Conservation (phyloP, 2,329 filamentous ascomycete genomes). For the Penicillium griseofulvum region DNA sequence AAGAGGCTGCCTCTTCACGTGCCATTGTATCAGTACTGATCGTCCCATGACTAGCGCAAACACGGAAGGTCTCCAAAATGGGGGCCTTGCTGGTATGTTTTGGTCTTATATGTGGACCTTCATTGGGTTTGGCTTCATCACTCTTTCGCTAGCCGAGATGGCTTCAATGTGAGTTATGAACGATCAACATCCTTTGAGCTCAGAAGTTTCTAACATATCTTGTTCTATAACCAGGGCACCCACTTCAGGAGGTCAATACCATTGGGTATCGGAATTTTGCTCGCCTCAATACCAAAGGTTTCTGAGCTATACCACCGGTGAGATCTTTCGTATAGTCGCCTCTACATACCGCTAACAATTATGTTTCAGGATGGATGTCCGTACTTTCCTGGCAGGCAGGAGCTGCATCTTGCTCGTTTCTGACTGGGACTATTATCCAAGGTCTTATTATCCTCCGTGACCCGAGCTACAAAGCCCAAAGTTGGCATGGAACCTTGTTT, state of each 20-base stretch:
- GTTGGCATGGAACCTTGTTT: constrained; percentile 52
- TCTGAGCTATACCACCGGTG: constrained; percentile 54
- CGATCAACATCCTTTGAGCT: background rate
- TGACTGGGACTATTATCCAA: constrained; percentile 51
- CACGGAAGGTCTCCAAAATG: constrained; percentile 23
- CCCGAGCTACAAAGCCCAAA: constrained; percentile 40
- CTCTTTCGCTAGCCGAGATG: constrained; percentile 63
- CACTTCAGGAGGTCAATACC: constrained; percentile 54
- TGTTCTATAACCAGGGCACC: background rate
- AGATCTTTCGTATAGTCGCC: background rate
- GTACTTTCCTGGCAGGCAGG: constrained; percentile 52
- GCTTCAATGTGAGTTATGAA: constrained; percentile 32
- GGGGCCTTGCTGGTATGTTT: constrained; percentile 22
- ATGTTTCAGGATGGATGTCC: constrained; percentile 45
- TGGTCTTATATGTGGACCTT: constrained; percentile 46
- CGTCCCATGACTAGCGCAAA: constrained; percentile 12
- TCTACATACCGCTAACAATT: background rate
- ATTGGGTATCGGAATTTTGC: constrained; percentile 57
- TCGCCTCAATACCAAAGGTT: constrained; percentile 50
- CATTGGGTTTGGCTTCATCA: constrained; percentile 66
- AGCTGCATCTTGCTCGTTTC: constrained; percentile 47
- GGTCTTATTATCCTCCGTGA: constrained; percentile 44
- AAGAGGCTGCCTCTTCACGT: background rate
- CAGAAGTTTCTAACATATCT: background rate
- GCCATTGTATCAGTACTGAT: background rate